Percentiles rank a stretch among this genome's conserved stretches.
Evolutionary conservation across 2,329 filamentous ascomycete genomes (phyloP).

Genomic region (Ambrosiella beaveri): DNA sequence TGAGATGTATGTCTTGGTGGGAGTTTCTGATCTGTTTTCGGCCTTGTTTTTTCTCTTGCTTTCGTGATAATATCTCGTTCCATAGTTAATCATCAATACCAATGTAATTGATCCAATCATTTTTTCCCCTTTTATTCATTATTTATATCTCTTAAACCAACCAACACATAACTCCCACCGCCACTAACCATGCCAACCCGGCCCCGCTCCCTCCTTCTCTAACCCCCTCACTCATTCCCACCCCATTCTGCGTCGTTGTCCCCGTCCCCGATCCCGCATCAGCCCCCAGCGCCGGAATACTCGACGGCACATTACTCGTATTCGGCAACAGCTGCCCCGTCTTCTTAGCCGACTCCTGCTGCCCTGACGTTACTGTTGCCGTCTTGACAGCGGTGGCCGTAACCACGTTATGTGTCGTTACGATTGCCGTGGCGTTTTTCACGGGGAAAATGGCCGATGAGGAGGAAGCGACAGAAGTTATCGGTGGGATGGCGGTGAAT

Average conservation of each 20-base stretch:
- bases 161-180: neutral
- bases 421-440: constrained; percentile 2
- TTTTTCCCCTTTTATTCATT: neutral
- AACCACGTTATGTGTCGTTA: neutral
- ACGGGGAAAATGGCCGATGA: neutral
- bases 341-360: neutral
- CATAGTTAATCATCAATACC: no score
- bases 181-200: neutral
- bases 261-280: neutral
- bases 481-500: neutral
- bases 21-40: no score
- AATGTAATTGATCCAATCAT: no score
- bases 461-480: neutral
- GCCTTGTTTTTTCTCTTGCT: no score
- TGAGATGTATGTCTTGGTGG: neutral
- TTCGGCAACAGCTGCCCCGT: constrained; percentile 2
- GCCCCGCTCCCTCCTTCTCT: neutral
- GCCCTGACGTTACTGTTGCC: constrained; percentile 3
- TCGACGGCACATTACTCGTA: constrained; percentile 7
- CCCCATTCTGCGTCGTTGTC: neutral
- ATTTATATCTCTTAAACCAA: neutral
- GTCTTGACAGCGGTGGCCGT: constrained; percentile 9
- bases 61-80: no score
- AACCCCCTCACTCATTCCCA: neutral
- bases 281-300: constrained; percentile 7